Evolutionary conservation across 1,284 basidiomycete species (phyloP).

Genomic region (Coniferiporia weirii): DNA sequence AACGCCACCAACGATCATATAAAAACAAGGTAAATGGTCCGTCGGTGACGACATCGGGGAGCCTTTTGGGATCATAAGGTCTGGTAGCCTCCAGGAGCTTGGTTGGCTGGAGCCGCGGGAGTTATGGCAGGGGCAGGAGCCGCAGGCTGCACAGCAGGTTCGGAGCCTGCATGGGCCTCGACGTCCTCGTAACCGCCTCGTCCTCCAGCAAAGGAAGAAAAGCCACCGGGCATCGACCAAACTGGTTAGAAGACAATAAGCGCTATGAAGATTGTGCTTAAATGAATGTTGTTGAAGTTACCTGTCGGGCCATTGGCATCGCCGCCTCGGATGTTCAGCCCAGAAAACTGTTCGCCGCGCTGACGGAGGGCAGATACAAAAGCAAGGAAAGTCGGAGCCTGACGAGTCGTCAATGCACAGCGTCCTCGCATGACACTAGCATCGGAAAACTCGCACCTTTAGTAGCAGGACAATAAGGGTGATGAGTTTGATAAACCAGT

Average conservation of each 20-base stretch:
- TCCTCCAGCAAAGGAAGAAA: constrained; percentile 39
- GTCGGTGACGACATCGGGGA: too few species aligned
- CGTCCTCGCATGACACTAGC: background rate
- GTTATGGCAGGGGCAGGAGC: background rate
- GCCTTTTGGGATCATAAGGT: background rate
- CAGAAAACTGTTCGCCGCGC: constrained; percentile 56
- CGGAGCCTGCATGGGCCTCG: constrained; percentile 19
- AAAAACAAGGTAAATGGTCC: background rate
- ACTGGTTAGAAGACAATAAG: constrained; percentile 37
- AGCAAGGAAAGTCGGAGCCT: constrained; percentile 55
- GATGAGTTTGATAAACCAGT: constrained; percentile 50
- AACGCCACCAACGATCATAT: background rate
- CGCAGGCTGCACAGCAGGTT: background rate
- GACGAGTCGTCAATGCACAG: background rate
- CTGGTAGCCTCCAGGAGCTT: constrained; percentile 17
- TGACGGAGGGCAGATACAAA: constrained; percentile 54
- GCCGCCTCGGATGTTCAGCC: constrained; percentile 46
- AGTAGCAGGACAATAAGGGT: constrained; percentile 56
- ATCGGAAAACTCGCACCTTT: constrained; percentile 43
- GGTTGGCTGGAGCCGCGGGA: background rate
- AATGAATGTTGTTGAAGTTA: constrained; percentile 23
- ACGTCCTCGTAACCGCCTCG: constrained; percentile 66
- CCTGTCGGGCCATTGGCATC: constrained; percentile 63
- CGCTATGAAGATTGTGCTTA: background rate
- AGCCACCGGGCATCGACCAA: constrained; percentile 83